These are phyloP conservation scores for Penicillium simplicissimum DNA, from an alignment of 495 filamentous ascomycete genomes.

Conservation along the genomic window DNA sequence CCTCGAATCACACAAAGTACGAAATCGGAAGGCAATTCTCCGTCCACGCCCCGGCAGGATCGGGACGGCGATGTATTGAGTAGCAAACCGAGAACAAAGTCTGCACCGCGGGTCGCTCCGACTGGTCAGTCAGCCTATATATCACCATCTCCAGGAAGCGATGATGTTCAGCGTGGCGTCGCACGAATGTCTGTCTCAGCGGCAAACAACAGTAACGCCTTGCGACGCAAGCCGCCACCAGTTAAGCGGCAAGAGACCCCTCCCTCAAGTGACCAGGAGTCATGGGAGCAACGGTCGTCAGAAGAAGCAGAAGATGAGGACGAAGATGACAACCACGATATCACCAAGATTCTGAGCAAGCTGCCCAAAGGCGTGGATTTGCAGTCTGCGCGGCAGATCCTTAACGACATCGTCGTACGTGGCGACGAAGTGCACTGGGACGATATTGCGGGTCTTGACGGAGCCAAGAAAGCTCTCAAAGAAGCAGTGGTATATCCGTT, in stretches of 20 bases:
- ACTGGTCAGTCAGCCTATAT: conserved; percentile 16
- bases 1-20: conserved; percentile 15
- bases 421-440: conserved; percentile 96
- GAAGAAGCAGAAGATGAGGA: conserved; percentile 40
- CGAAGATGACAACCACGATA: conserved; percentile 46
- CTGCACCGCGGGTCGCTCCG: conserved; percentile 26
- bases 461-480: conserved; percentile 89
- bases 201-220: conserved; percentile 20
- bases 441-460: conserved; percentile 88
- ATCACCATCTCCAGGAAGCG: conserved; percentile 33
- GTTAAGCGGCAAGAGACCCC: conserved; percentile 41
- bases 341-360: conserved; percentile 67
- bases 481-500: conserved; percentile 98
- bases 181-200: conserved; percentile 31
- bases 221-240: conserved; percentile 29
- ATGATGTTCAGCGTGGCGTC: conserved; percentile 32
- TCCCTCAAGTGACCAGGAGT: conserved; percentile 48
- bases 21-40: conserved; percentile 25
- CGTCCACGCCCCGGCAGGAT: conserved; percentile 21
- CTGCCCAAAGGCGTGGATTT: conserved; percentile 80
- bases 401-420: conserved; percentile 94
- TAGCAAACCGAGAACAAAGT: conserved; percentile 27
- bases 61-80: conserved; percentile 16
- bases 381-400: conserved; percentile 80
- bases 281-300: conserved; percentile 30